Conservation (phyloP, 2,329 filamentous ascomycete species). For the Huntiella decipiens region DNA sequence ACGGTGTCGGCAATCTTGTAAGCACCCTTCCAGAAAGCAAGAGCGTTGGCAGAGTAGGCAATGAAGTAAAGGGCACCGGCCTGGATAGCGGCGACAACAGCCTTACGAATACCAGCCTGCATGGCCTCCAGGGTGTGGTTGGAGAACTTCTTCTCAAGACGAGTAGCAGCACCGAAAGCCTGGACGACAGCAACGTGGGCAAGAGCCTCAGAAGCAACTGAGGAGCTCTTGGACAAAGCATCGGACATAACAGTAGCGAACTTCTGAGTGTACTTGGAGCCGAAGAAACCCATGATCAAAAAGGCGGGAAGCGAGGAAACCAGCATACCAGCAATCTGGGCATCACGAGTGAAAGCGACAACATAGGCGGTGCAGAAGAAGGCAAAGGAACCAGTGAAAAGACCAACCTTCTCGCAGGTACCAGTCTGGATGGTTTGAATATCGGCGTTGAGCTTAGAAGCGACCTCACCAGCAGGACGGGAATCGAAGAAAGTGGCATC, state of each 20-base stretch:
- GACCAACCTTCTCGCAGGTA: constrained; percentile 52
- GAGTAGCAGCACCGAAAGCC: constrained; percentile 38
- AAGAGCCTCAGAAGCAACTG: constrained; percentile 43
- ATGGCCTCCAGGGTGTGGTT: constrained; percentile 30
- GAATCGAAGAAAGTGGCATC: constrained; percentile 46
- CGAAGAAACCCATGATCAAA: constrained; percentile 36
- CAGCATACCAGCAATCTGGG: constrained; percentile 43
- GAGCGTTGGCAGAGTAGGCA: constrained; percentile 45
- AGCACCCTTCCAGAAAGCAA: constrained; percentile 51
- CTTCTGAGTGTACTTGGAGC: constrained; percentile 33
- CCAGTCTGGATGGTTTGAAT: constrained; percentile 48
- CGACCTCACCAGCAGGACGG: constrained; percentile 42
- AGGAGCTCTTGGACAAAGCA: constrained; percentile 36
- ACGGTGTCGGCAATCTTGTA: constrained; percentile 26
- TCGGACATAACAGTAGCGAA: constrained; percentile 31
- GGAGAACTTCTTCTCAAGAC: constrained; percentile 41
- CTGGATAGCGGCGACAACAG: constrained; percentile 35
- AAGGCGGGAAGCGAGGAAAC: constrained; percentile 44
- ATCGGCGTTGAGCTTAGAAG: constrained; percentile 43
- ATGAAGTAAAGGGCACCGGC: constrained; percentile 47
- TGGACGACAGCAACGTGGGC: constrained; percentile 43
- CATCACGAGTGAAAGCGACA: constrained; percentile 46
- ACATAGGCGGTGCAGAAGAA: constrained; percentile 51
- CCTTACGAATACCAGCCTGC: constrained; percentile 37
- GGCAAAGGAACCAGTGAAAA: constrained; percentile 39